Evolutionary conservation across 306 rosid species (phyloP), one percentile per base, ranked within the genome.

Genomic region (Vigna reflexopilosa): DNA sequence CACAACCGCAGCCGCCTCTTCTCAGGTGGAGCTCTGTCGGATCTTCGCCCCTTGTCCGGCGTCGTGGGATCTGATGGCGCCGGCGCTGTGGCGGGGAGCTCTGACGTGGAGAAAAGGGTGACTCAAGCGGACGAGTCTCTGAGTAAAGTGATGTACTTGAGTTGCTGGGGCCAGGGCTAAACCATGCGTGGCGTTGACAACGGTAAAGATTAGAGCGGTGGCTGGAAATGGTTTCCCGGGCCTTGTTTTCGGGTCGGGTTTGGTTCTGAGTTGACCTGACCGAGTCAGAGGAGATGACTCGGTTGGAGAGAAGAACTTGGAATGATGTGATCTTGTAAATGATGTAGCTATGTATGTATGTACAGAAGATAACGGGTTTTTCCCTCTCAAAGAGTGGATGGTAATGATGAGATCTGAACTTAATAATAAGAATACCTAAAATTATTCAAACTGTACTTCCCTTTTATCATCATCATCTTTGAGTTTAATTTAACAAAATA

Each of bases 141-240:
- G 40, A 81, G 86, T 77, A 76, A 85, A 73, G 98, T 95, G 28
- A 94, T 94, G 98, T 95, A 89, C 90, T 62, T 92, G 86, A 95
- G 84, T 75, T 95, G 98, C 77, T 95, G 98, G 98, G 98, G 98
- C 7, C 96, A 87, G 76, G 96, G 93, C 67, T 94, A 77, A 87
- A 3, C 51, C 10, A 5, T 12, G 7, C 5, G 68, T 77, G 51
- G 76, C 62, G 75, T 16, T 77, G 61, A 13, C 6, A 5, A 16
- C 26, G 59, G 30, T 48, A 36, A 51, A 89, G 79, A 17, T 78
- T 36, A 13, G 11, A 30, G 45, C 1, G 14, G 52, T 81, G 20
- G 57, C 75, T 51, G 77, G 64, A 72, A 73, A 57, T 6, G 7
- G 17, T 59, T 36, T 72, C 9, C 50, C 12, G 1, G 70, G 47